Percentiles rank a stretch among this genome's conserved stretches.
phyloP scores from a whole-genome alignment of 495 filamentous ascomycete genomes.

The Hypomontagnella submonticulosa region DNA sequence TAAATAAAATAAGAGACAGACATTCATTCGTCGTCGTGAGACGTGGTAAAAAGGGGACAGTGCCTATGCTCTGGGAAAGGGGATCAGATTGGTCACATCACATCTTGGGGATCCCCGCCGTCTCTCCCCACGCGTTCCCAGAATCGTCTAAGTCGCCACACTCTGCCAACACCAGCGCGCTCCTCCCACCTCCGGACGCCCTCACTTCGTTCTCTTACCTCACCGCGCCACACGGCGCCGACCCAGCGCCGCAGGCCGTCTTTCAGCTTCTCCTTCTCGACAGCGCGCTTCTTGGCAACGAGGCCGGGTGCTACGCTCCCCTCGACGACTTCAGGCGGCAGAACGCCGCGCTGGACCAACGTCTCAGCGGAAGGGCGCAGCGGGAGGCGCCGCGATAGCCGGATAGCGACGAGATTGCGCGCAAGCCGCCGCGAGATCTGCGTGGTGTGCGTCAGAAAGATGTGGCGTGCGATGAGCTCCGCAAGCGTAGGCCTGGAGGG shows the following conservation, averaged over 20 bases:
- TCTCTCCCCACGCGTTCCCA: conserved; percentile 60
- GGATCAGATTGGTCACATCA: conserved; percentile 9
- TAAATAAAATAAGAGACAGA: conserved; percentile 1
- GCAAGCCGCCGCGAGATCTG: conserved; percentile 64
- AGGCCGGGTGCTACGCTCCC: conserved; percentile 50
- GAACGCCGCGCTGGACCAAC: conserved; percentile 57
- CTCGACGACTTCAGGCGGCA: conserved; percentile 59
- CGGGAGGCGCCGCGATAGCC: conserved; percentile 57
- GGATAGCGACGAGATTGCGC: conserved; percentile 62
- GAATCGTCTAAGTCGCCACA: conserved; percentile 62
- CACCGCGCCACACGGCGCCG: conserved; percentile 56
- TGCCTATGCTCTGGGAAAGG: not conserved
- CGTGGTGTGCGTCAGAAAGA: conserved; percentile 68
- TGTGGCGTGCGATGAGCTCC: conserved; percentile 62
- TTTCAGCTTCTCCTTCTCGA: conserved; percentile 67
- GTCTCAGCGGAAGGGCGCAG: conserved; percentile 54
- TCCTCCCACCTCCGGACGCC: conserved; percentile 56
- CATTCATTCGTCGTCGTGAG: conserved; percentile 1
- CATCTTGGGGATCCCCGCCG: conserved; percentile 23
- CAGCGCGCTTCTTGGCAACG: conserved; percentile 58
- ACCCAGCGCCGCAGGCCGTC: conserved; percentile 64
- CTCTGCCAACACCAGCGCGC: conserved; percentile 56
- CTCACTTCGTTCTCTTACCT: conserved; percentile 54
- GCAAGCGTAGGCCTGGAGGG: conserved; percentile 63
- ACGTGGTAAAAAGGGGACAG: not conserved